Percentiles rank a stretch among this genome's conserved stretches.
phyloP scores from a whole-genome alignment of 1,284 basidiomycete species.

The Laetiporus sulphureus region DNA sequence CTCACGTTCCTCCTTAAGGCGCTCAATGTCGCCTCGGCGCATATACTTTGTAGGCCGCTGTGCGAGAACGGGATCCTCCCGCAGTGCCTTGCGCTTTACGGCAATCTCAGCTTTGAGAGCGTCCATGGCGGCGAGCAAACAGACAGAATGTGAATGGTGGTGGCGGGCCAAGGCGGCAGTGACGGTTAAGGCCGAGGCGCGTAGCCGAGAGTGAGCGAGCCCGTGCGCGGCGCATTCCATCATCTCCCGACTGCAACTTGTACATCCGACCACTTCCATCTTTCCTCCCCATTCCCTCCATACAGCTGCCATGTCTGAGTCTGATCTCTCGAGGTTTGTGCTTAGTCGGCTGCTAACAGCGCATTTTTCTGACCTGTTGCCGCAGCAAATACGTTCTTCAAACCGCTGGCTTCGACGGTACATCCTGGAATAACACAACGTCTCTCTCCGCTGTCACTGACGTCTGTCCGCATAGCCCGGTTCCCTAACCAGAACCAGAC shows the following conservation, averaged over 20 bases:
- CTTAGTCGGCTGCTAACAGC: background rate
- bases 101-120: conserved; percentile 85
- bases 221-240: conserved; percentile 10
- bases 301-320: conserved; percentile 39
- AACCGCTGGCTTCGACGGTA: conserved; percentile 84
- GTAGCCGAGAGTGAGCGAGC: conserved; percentile 8
- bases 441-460: conserved; percentile 1
- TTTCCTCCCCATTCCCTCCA: conserved; percentile 5
- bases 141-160: background rate
- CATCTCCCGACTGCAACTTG: conserved; percentile 16
- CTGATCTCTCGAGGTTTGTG: conserved; percentile 54
- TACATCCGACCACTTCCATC: conserved; percentile 7
- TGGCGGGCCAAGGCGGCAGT: conserved; percentile 4
- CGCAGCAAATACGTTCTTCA: conserved; percentile 76
- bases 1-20: conserved; percentile 61
- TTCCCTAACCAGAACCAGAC: conserved; percentile 97
- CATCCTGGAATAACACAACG: conserved; percentile 20
- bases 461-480: conserved; percentile 49
- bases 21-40: conserved; percentile 76
- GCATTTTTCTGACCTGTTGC: conserved; percentile 5
- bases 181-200: conserved; percentile 8
- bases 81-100: conserved; percentile 72
- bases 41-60: conserved; percentile 74
- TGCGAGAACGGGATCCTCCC: conserved; percentile 33
- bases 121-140: conserved; percentile 51